Evolutionary conservation across 768 basidiomycete species (phyloP), one percentile per base, ranked within the genome.

Genomic region (Lepiota subincarnata): DNA sequence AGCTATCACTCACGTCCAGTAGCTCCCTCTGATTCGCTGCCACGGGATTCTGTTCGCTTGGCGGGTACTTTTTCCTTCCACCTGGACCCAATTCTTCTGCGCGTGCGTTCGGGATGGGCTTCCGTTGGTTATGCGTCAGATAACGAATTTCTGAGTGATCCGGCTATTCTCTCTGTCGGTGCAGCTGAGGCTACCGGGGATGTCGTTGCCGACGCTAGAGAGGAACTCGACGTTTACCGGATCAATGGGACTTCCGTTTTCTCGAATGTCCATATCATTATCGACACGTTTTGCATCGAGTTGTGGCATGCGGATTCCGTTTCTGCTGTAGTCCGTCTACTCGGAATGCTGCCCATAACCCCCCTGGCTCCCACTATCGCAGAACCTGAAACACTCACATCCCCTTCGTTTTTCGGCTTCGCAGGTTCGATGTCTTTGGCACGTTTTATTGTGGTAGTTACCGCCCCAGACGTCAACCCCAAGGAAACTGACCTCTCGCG

Each of bases 391-490:
- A 28, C 56, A 1, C 24, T 59, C 1, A 40, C 47, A 24, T 50
- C 56, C 22, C n/a, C 57, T 24, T 18, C 60, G 28, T 66, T 88
- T 1, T 64, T 72, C 10, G 89, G 90, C 1, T 57, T 86, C 26
- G 72, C 76, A 5, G 60, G 77, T 19, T 79, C 83, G 24, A 18
- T 86, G 31, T 77, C 88, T 0, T 57, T 94, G 40, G 79, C 76
- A 1, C 79, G 80, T 34, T 70, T 88, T 42, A 81, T 84, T 22
- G 62, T 89, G 8, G 83, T 89, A 53, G 64, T 92, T 47, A 88
- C 89, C 6, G 81, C 86, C n/a, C 79, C 79, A 34, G 94, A 96
- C 64, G 76, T 93, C 50, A 91, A 91, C 57, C 89, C 89, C 0
- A 68, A 75, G 0, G 87, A 87, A 50, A 77, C 78, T 50, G 81